Evolutionary conservation across 805 yeast species (phyloP).

Genomic region (Millerozyma acaciae): DNA sequence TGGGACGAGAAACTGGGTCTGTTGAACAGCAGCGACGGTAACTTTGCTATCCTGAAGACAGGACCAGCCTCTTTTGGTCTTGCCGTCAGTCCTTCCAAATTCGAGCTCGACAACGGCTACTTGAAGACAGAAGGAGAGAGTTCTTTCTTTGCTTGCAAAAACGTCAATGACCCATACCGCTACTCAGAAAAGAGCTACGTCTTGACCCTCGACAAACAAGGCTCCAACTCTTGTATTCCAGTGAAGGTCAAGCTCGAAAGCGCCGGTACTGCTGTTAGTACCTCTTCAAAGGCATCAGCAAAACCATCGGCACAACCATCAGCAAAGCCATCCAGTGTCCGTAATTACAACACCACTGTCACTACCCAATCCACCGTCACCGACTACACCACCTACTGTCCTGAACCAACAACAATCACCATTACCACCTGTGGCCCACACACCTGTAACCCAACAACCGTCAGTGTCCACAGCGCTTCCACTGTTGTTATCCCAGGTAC

Average conservation of each 20-base stretch:
- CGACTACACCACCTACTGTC: conserved; percentile 58
- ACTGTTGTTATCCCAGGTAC: conserved; percentile 80
- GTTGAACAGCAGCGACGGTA: neutral
- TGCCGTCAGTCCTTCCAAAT: conserved; percentile 8
- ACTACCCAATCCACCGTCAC: conserved; percentile 49
- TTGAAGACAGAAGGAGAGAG: conserved; percentile 14
- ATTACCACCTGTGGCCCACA: conserved; percentile 41
- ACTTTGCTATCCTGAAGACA: conserved; percentile 11
- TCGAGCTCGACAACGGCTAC: conserved; percentile 12
- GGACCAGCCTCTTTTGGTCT: too few species aligned
- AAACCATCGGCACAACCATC: conserved; percentile 20
- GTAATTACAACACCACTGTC: conserved; percentile 35
- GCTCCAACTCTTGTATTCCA: conserved; percentile 6
- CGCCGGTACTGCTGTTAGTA: conserved; percentile 5
- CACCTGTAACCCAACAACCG: conserved; percentile 34
- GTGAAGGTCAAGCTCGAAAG: conserved; percentile 6
- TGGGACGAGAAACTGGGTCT: too few species aligned
- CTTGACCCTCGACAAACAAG: conserved; percentile 7
- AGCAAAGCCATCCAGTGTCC: conserved; percentile 26
- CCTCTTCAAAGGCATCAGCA: neutral
- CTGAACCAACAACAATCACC: conserved; percentile 57
- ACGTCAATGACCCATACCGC: conserved; percentile 26
- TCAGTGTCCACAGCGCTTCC: conserved; percentile 67
- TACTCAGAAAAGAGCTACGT: conserved; percentile 18
- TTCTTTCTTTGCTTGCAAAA: conserved; percentile 23